Base-by-base conservation (phyloP, 768 basidiomycete species). In the Amanita rubescens region DNA sequence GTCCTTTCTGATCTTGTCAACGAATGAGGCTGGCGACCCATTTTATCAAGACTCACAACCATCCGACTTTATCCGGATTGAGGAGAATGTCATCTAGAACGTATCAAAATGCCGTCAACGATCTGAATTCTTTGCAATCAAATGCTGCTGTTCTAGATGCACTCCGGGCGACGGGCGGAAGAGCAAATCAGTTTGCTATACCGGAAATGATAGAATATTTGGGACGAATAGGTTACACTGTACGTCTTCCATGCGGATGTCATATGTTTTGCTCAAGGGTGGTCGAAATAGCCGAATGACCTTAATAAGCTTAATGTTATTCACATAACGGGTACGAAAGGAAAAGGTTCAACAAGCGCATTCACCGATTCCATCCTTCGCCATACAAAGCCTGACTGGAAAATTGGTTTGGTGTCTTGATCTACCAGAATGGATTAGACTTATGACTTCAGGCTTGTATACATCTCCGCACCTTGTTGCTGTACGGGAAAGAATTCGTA, bases 271-370 rank as follows among this genome's bases (percentile, higher is more conserved):
- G 50, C 58, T 49, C 61, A 58, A 63, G 44, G 49, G 56, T 38
- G 54, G 27, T 14, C 8, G 35, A 54, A 39, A 42, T 61, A 96
- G 94, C 79, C 88, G 38, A 74, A 81, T 54, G 85, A 94, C 58
- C 77, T 99, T 39, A 94, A 97, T 65, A 70, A 71, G 20, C 74
- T 99, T 51, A 95, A 97, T 67, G 92, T 95, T 54, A 81, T 98
- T 44, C 95, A 99, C 72, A 84, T 99, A 59, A 94, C 95, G 8
- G 95, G 95, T 3, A 98, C 96, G 3, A 99, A 99, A 70, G 95
- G 95, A 32, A 99, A 99, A 67, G 95, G 95, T 6, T 98, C 95
- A 3, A 94, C 96, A 1, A 91, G 90, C 58, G 95, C 96, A 7
- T 98, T 98, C 62, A 80, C 82, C 3, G 87, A 93, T 61, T 90